Conservation (phyloP, 2,329 filamentous ascomycete species). For the Coleophoma eucalyptorum region DNA sequence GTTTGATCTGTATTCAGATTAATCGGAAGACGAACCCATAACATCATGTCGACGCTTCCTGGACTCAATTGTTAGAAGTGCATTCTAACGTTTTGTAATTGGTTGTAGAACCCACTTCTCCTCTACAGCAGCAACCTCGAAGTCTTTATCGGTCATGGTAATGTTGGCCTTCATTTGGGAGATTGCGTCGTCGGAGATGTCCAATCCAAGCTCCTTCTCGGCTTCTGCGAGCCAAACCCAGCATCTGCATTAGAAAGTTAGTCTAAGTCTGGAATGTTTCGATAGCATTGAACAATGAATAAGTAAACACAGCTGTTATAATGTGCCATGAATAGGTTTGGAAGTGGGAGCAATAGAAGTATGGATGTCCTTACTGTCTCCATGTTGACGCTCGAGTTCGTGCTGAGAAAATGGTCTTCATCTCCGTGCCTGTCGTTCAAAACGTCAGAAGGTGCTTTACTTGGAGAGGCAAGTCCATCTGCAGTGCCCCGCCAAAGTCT, state of each 20-base stretch:
- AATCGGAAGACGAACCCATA: constrained; percentile 30
- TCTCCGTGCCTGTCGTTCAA: constrained; percentile 40
- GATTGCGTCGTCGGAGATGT: constrained; percentile 71
- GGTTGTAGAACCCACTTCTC: constrained; percentile 48
- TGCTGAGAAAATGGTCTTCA: constrained; percentile 77
- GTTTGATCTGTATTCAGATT: background rate
- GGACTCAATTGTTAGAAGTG: background rate
- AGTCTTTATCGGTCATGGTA: constrained; percentile 73
- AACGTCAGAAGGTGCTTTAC: too few species aligned
- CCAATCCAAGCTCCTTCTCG: constrained; percentile 76
- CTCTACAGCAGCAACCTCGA: constrained; percentile 69
- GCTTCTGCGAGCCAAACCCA: constrained; percentile 83
- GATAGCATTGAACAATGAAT: too few species aligned
- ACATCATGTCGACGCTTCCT: constrained; percentile 59
- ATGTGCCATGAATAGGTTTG: too few species aligned
- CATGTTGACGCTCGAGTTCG: constrained; percentile 73
- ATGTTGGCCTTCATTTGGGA: constrained; percentile 73
- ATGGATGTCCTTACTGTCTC: constrained; percentile 47
- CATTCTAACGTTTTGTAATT: background rate
- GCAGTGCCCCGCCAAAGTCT: too few species aligned
- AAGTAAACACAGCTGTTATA: too few species aligned
- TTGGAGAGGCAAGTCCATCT: too few species aligned
- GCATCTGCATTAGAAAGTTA: too few species aligned
- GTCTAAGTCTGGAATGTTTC: too few species aligned
- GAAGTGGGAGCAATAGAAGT: too few species aligned